Base-by-base conservation (phyloP, 2,329 filamentous ascomycete species). In the Hypoxylon sp. region DNA sequence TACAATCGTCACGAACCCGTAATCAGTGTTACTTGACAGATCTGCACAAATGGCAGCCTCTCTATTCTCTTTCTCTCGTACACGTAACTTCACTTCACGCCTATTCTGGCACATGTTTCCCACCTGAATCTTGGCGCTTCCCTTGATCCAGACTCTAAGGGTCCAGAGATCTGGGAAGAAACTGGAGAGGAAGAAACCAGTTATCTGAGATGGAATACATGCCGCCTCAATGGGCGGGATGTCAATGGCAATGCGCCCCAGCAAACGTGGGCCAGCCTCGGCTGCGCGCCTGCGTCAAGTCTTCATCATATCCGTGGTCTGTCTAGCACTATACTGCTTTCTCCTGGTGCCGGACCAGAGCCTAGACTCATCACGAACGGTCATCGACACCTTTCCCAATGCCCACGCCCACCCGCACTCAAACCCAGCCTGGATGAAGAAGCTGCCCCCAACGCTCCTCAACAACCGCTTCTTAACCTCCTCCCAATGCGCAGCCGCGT, bases 401-500 rank as follows among this genome's bases (percentile, higher is more conserved):
- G 2, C 31, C 37, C 13, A 59, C 56, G 2, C 67, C 62, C 21
- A 55, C 13, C 7, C 51, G 7, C 47, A 39, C 24, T 46, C 53
- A 13, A 32, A 17, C 27, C 53, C 53, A 11, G 39, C 53, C 32
- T 56, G 53, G 42, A n/a, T 10, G 4, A 15, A 48, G 15, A 52
- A 60, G 48, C 69, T 62, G 1, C 47, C 73, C 1, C 57, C 66
- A 1, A 70, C 70, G 29, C 53, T 75, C 15, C 70, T 80, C 29
- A 75, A 77, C 60, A 79, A 80, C 64, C 78, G 81, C 19, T 80
- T 77, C 48, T 78, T 87, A 51, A 81, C 78, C 11, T 77, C 81
- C 27, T 69, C 78, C 21, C 79, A 86, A 71, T 87, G 85, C 74
- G 69, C 73, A 6, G 72, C 73, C 42, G 72, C 75, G 1, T 87